phyloP scores from a whole-genome alignment of 2,329 filamentous ascomycete genomes.

The Neophaeococcomyces mojaviensis region DNA sequence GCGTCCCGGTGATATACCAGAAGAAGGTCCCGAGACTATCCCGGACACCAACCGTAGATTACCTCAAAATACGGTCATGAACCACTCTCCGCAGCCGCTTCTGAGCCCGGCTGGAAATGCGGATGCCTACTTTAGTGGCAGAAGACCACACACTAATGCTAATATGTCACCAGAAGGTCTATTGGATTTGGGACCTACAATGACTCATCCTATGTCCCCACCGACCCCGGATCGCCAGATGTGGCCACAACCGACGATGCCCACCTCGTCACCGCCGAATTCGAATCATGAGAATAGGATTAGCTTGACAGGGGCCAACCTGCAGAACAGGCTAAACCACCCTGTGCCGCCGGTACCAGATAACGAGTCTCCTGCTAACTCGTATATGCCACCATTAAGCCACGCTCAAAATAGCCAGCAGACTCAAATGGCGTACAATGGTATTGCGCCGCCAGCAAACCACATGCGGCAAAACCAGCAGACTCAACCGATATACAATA shows the following conservation, averaged over 20 bases:
- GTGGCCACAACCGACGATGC: slow-evolving; percentile 5
- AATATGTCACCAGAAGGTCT: not conserved
- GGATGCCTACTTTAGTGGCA: slow-evolving; percentile 5
- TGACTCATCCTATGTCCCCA: slow-evolving; percentile 10
- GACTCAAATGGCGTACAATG: not conserved
- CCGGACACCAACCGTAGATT: not conserved
- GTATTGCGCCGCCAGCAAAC: not conserved
- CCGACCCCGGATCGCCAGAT: slow-evolving; percentile 7
- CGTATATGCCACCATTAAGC: not conserved
- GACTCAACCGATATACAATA: not conserved
- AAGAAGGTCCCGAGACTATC: not conserved
- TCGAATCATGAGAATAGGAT: slow-evolving; percentile 10
- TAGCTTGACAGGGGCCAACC: slow-evolving; percentile 25
- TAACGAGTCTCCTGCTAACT: slow-evolving; percentile 2
- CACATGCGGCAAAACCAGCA: not conserved
- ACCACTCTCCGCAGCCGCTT: not conserved
- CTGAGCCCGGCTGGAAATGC: not conserved
- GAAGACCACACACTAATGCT: slow-evolving; percentile 16
- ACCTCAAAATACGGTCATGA: not conserved
- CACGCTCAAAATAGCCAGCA: not conserved
- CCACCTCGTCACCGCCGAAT: slow-evolving; percentile 1
- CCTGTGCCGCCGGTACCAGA: slow-evolving; percentile 23
- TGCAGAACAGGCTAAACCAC: slow-evolving; percentile 27
- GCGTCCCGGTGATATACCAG: not conserved
- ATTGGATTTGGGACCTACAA: not conserved